Evolutionary conservation across 2,329 filamentous ascomycete species (phyloP).

Genomic region (Didymella pomorum): DNA sequence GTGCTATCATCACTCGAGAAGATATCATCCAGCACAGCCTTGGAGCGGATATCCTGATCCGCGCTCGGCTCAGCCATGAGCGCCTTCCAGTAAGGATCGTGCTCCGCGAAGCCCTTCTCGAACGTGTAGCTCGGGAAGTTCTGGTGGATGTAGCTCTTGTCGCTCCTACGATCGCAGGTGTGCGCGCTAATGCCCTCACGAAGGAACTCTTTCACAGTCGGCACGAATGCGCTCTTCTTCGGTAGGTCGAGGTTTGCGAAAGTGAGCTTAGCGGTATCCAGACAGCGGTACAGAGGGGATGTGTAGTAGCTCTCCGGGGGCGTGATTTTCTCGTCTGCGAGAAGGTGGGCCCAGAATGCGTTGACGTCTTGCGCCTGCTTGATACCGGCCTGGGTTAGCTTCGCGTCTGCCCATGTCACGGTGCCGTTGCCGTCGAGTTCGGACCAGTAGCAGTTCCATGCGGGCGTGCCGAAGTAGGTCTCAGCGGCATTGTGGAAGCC

Average conservation of each 20-base stretch:
- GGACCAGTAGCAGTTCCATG: slow-evolving; percentile 76
- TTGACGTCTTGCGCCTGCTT: slow-evolving; percentile 66
- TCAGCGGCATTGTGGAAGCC: slow-evolving; percentile 72
- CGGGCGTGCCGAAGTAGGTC: slow-evolving; percentile 70
- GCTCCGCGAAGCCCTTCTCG: slow-evolving; percentile 68
- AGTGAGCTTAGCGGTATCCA: slow-evolving; percentile 69
- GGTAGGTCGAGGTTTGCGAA: slow-evolving; percentile 65
- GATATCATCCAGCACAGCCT: slow-evolving; percentile 61
- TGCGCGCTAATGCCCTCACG: slow-evolving; percentile 73
- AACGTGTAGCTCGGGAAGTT: slow-evolving; percentile 64
- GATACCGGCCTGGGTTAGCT: slow-evolving; percentile 66
- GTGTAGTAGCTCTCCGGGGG: slow-evolving; percentile 71
- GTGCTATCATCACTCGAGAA: slow-evolving; percentile 58
- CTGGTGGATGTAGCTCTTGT: slow-evolving; percentile 61
- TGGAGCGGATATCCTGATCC: slow-evolving; percentile 60
- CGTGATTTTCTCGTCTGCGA: slow-evolving; percentile 62
- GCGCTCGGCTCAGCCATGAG: slow-evolving; percentile 58
- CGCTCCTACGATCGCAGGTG: slow-evolving; percentile 71
- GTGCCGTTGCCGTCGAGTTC: slow-evolving; percentile 70
- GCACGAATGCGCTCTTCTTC: slow-evolving; percentile 60
- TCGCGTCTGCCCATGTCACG: slow-evolving; percentile 68
- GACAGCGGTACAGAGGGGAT: slow-evolving; percentile 69
- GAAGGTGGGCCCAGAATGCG: slow-evolving; percentile 65
- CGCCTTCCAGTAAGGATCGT: slow-evolving; percentile 62
- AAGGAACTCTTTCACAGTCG: slow-evolving; percentile 69